Evolutionary conservation across 2,329 filamentous ascomycete genomes (phyloP).

Genomic region (Madurella fahalii): DNA sequence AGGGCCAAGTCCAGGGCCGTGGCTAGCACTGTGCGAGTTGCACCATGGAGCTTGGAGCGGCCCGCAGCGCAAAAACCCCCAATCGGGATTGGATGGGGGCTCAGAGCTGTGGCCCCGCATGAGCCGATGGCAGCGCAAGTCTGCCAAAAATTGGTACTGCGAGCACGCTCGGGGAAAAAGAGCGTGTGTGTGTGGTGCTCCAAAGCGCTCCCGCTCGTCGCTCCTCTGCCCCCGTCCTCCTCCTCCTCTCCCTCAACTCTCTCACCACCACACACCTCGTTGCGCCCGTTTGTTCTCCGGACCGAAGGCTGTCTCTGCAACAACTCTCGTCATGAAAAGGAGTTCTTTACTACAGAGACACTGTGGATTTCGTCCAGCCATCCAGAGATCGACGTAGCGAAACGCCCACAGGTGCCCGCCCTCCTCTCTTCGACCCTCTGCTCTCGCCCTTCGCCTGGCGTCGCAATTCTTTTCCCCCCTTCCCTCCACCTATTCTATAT

Average conservation of each 20-base stretch:
- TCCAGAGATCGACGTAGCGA: slow-evolving; percentile 16
- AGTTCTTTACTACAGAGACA: slow-evolving; percentile 10
- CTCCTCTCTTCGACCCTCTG: slow-evolving; percentile 2
- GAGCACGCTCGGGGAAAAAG: slow-evolving; percentile 21
- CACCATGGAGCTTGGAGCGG: neutral
- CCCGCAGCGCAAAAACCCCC: slow-evolving; percentile 8
- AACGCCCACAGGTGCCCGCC: slow-evolving; percentile 1
- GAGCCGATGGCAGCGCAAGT: slow-evolving; percentile 12
- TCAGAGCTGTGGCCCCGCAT: slow-evolving; percentile 16
- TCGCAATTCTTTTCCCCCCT: slow-evolving; percentile 4
- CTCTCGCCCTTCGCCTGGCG: slow-evolving; percentile 1
- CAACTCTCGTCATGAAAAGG: slow-evolving; percentile 21
- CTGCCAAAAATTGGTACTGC: slow-evolving; percentile 26
- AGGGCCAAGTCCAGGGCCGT: neutral
- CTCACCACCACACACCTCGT: slow-evolving; percentile 12
- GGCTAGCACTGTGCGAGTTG: neutral
- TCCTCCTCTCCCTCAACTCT: slow-evolving; percentile 15
- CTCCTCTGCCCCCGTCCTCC: slow-evolving; percentile 12
- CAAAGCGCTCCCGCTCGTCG: slow-evolving; percentile 18
- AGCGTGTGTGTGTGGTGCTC: slow-evolving; percentile 14
- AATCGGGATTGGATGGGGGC: slow-evolving; percentile 5
- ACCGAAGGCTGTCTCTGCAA: slow-evolving; percentile 4
- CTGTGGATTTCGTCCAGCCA: slow-evolving; percentile 16
- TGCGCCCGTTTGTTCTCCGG: slow-evolving; percentile 9
- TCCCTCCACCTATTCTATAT: neutral